Base-by-base conservation (phyloP, 495 filamentous ascomycete genomes). In the Aspergillus sclerotiicarbonarius region DNA sequence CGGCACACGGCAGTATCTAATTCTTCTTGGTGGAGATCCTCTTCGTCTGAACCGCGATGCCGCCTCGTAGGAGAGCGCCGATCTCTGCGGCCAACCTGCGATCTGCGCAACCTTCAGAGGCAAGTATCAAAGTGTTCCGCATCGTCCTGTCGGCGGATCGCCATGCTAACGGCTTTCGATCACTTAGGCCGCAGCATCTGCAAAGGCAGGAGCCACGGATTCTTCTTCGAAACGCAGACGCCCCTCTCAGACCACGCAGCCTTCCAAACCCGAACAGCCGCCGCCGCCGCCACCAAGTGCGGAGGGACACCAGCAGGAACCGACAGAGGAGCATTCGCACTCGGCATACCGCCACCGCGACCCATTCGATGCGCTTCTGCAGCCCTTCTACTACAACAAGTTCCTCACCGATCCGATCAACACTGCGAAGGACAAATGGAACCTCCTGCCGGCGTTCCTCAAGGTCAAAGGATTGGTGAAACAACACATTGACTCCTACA, bases 401-500 rank as follows among this genome's bases (percentile, higher is more conserved):
- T 87, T 85, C 51, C 75, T 98, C 53, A 96, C 91, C 0, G 94
- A 97, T 59, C 90, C 92, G 0, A 96, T 99, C 66, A 85, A 90
- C 39, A 96, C 95, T n/a, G 92, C 88, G 3, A 81, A 80, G 59
- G 92, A 98, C 74, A 98, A 98, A 79, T 97, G 91, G 86, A 97
- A 97, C 67, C 77, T 99, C 21, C 77, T 99, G 16, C 95, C 94
- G 0, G 93, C 94, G 4, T 99, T 98, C 67, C 79, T 99, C 49
- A 96, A 96, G 68, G 92, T 96, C 64, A 99, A 99, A 71, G 94
- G 92, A 37, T 73, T 96, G 56, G 90, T 96, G 47, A 96, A 96
- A 73, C 92, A 96, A 72, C 94, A 99, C 71, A 93, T 98, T 72
- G 95, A 99, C 75, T 98, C 94, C 31, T 99, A 90, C 82, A 96